These are phyloP conservation scores for Fusarium virguliforme DNA, from an alignment of 2,329 filamentous ascomycete species.

Conservation along the genomic window DNA sequence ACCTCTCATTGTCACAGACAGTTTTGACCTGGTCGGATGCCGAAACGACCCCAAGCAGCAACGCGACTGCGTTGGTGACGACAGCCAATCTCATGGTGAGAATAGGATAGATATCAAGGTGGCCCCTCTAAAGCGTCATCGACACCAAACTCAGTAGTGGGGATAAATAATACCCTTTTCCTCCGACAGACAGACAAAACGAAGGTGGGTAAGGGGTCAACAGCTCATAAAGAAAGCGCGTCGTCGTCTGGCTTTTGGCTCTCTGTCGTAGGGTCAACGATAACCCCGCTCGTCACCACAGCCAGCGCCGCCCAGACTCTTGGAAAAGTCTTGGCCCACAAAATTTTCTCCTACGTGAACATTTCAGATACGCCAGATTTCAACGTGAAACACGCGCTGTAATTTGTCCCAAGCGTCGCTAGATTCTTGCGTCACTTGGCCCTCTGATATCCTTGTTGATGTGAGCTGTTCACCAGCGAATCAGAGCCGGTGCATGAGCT, in stretches of 20 bases:
- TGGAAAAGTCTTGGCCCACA: conserved; percentile 12
- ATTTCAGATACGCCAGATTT: neutral
- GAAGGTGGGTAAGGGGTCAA: neutral
- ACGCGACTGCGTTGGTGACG: neutral
- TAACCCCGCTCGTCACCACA: conserved; percentile 1
- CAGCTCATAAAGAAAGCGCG: neutral
- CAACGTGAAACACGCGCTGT: neutral
- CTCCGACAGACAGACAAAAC: neutral
- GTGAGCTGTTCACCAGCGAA: neutral
- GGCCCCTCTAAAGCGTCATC: too few species aligned
- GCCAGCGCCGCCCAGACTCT: neutral
- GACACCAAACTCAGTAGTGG: too few species aligned
- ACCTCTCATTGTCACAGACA: conserved; percentile 30
- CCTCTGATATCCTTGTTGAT: neutral
- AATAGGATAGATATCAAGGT: too few species aligned
- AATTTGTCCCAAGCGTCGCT: neutral
- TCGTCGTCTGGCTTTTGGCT: conserved; percentile 1
- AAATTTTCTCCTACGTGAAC: neutral
- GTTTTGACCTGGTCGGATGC: conserved; percentile 14
- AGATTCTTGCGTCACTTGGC: conserved; percentile 9
- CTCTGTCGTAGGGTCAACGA: conserved; percentile 36
- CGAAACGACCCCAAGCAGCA: neutral
- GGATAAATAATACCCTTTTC: neutral
- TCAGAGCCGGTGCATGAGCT: conserved; percentile 9
- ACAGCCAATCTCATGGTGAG: conserved; percentile 21